Evolutionary conservation across 1,139 yeast species (phyloP), one percentile per base, ranked within the genome.

Genomic region (Geotrichum australiense): DNA sequence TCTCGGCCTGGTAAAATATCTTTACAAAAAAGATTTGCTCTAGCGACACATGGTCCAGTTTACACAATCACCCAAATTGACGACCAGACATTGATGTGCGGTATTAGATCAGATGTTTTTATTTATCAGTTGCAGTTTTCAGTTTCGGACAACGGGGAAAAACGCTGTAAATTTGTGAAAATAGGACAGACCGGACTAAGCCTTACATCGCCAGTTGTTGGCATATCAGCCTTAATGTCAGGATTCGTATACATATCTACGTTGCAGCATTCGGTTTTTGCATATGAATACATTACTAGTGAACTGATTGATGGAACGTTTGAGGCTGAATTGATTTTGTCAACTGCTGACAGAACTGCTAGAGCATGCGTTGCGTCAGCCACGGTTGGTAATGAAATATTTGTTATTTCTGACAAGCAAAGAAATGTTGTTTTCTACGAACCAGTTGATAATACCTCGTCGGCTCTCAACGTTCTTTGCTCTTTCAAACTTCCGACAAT

Each of bases 341-440:
- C 78, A 20, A 74, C 64, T 54, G 63, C 64, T 22, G 56, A 63
- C 27, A 61, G 61, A 7, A 37, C 53, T 25, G 35, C 49, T 4
- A 59, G 45, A 3, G 33, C 41, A 6, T 21, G 25, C 6, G 16
- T 41, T 6, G 25, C 35, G 5, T 41, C 36, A 12, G 28, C 37
- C 8, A 25, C 29, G 11, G 15, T 37, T 20, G 31, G 32, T 15
- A 23, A 41, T 27, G 35, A 32, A n/a, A 25, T 22, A 5, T n/a
- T 41, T 4, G 35, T 41, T 4, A 23, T 33, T 6, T 27, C 41
- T 5, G 45, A 41, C 27, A 41, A 41, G 12, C 45, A 41, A 15
- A 28, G 45, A 4, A 31, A 23, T 12, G 35, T 41, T 5, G 23
- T 35, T 6, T 37, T 30, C 19, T 8, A 28, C 10, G 31, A 23